Evolutionary conservation across 768 basidiomycete genomes (phyloP).

Genomic region (Pilatotrama ljubarskyi): DNA sequence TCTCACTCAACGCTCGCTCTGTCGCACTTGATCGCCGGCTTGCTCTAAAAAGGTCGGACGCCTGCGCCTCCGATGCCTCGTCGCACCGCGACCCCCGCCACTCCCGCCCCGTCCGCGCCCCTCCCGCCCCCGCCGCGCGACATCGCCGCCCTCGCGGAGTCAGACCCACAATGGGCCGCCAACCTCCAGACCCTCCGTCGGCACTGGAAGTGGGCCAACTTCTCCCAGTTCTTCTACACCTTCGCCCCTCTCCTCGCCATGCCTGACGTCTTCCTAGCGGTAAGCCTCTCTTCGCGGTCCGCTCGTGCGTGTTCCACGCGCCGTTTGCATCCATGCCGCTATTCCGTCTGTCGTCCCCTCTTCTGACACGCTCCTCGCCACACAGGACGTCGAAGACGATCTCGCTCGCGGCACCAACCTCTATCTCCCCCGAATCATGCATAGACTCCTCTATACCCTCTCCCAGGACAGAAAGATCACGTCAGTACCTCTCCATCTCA

Average conservation of each 20-base stretch:
- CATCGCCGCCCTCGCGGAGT: conserved; percentile 19
- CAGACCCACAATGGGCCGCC: conserved; percentile 28
- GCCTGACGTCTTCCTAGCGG: conserved; percentile 66
- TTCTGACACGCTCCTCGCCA: conserved; percentile 18
- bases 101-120: conserved; percentile 27
- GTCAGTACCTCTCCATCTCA: conserved; percentile 43
- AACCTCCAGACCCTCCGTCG: conserved; percentile 60
- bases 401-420: conserved; percentile 57
- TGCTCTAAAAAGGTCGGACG: conserved; percentile 32
- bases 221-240: conserved; percentile 87
- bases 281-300: conserved; percentile 35
- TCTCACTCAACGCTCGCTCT: neutral
- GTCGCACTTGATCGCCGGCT: conserved; percentile 30
- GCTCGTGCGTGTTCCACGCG: conserved; percentile 9
- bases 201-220: conserved; percentile 92
- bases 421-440: conserved; percentile 73
- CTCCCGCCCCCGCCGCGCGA: conserved; percentile 21
- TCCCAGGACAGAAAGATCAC: conserved; percentile 80
- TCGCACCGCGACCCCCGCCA: conserved; percentile 31
- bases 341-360: neutral
- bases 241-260: conserved; percentile 74
- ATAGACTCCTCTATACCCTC: conserved; percentile 67
- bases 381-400: conserved; percentile 79
- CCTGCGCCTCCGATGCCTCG: conserved; percentile 36
- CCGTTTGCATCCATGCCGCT: neutral